Percentiles rank a stretch among this genome's conserved stretches.
These are phyloP conservation scores for Torrubiella hemipterigena DNA, from an alignment of 2,329 filamentous ascomycete species.

Conservation along the genomic window DNA sequence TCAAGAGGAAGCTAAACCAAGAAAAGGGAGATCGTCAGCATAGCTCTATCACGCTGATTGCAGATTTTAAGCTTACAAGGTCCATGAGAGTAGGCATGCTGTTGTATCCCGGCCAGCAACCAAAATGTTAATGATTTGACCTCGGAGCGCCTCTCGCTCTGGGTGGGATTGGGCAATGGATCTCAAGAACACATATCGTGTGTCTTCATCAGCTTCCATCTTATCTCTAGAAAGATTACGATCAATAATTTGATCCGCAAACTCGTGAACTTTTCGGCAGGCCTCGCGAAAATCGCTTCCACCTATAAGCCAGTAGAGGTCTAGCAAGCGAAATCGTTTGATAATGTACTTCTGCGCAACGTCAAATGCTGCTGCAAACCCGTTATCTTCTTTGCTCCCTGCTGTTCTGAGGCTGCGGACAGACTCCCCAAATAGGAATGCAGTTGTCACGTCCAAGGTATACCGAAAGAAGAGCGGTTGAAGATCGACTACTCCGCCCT, in stretches of 20 bases:
- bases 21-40: no score
- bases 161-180: background rate
- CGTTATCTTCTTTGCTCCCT: background rate
- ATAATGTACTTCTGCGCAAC: slow-evolving; percentile 4
- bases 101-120: slow-evolving; percentile 9
- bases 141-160: slow-evolving; percentile 2
- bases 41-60: background rate
- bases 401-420: background rate
- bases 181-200: slow-evolving; percentile 2
- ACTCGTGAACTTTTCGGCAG: slow-evolving; percentile 5
- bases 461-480: slow-evolving; percentile 31
- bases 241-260: slow-evolving; percentile 4
- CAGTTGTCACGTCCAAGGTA: slow-evolving; percentile 28
- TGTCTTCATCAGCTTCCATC: background rate
- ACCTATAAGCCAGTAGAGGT: slow-evolving; percentile 6
- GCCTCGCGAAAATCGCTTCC: slow-evolving; percentile 5
- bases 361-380: slow-evolving; percentile 6
- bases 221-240: background rate
- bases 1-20: slow-evolving; percentile 1
- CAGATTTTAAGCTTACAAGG: slow-evolving; percentile 5
- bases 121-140: slow-evolving; percentile 6
- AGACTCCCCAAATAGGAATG: slow-evolving; percentile 29
- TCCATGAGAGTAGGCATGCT: slow-evolving; percentile 7
- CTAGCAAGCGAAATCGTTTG: slow-evolving; percentile 4
- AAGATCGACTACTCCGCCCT: slow-evolving; percentile 22